Base-by-base conservation (phyloP, 345 rosid species). In the Schrenkiella parvula region DNA sequence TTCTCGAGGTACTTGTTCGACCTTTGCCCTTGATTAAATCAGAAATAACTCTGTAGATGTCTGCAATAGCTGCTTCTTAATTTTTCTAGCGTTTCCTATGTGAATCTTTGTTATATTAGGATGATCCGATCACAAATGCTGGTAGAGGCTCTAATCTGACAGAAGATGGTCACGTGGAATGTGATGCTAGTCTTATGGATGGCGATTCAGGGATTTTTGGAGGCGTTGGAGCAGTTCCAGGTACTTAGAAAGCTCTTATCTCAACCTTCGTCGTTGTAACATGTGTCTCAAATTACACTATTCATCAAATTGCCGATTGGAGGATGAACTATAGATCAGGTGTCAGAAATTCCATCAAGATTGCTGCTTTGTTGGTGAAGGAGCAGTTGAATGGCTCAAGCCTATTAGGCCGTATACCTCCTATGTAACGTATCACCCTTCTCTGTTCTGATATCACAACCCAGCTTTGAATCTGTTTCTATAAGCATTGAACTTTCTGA, bases 61-160 rank as follows among this genome's bases (percentile, higher is more conserved):
- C 9, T 34, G 41, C 38, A 46, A 34, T 54, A 12, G 7, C 56
- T 59, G 41, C 65, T 44, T 50, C 60, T 66, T 52, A 8, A 66
- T 1, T 25, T 17, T 38, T 19, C 38, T 29, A 6, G 29, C 2
- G 42, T 5, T n/a, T 26, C 4, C 5, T 35, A 11, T 51, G 15
- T 37, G 58, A n/a, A 64, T 51, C 3, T 25, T 60, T 37, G 34
- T 2, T 21, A 31, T 6, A 6, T 29, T 62, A 93, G 97, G 95
- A 95, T 54, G 99, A 91, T 67, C 93, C 97, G 4, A 58, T 83
- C 73, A 88, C 95, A 51, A 95, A 95, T 87, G 92, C 99, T 8
- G 99, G 99, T 34, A 77, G 96, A 66, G 99, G 99, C 42, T 95
- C 99, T 47, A 95, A 88, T 82, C 80, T 95, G 82, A 95, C 95